These are phyloP conservation scores for Esteya vermicola DNA, from an alignment of 2,329 filamentous ascomycete species.

Conservation along the genomic window DNA sequence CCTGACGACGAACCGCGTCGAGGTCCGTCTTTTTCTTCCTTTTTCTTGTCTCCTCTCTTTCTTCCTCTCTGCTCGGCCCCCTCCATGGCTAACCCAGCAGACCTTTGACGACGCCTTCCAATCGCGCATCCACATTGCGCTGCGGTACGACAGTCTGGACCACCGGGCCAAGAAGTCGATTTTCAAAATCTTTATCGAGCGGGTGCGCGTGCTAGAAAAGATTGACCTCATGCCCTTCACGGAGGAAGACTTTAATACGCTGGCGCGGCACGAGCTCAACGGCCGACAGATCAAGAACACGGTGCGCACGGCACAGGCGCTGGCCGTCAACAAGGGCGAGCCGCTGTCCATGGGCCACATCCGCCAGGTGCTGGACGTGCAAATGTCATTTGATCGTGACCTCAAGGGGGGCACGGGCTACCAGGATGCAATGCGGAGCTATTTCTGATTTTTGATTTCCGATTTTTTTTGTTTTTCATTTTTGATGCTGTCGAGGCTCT, in stretches of 20 bases:
- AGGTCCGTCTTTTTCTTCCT: slow-evolving; percentile 23
- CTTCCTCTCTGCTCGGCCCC: neutral
- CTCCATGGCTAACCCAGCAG: neutral
- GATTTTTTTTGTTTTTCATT: too few relatives aligned
- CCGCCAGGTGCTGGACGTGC: slow-evolving; percentile 68
- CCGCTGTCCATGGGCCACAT: slow-evolving; percentile 67
- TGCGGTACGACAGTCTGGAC: slow-evolving; percentile 65
- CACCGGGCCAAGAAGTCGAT: slow-evolving; percentile 61
- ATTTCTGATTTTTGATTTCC: slow-evolving; percentile 47
- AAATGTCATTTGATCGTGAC: slow-evolving; percentile 70
- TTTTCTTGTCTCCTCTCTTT: too few relatives aligned
- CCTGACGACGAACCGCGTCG: slow-evolving; percentile 75
- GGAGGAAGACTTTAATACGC: slow-evolving; percentile 50
- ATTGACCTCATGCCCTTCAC: slow-evolving; percentile 45
- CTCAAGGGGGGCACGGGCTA: slow-evolving; percentile 70
- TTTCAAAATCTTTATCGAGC: slow-evolving; percentile 72
- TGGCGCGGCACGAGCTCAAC: slow-evolving; percentile 52
- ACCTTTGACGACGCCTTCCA: slow-evolving; percentile 84
- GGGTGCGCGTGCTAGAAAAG: slow-evolving; percentile 51
- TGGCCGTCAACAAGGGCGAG: slow-evolving; percentile 62
- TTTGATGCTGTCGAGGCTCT: too few relatives aligned
- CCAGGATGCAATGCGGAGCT: slow-evolving; percentile 71
- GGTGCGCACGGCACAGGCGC: slow-evolving; percentile 66
- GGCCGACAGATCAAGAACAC: slow-evolving; percentile 74
- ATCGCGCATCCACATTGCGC: slow-evolving; percentile 70